These are phyloP conservation scores for Zygoascus ofunaensis DNA, from an alignment of 805 yeast genomes.

Conservation along the genomic window DNA sequence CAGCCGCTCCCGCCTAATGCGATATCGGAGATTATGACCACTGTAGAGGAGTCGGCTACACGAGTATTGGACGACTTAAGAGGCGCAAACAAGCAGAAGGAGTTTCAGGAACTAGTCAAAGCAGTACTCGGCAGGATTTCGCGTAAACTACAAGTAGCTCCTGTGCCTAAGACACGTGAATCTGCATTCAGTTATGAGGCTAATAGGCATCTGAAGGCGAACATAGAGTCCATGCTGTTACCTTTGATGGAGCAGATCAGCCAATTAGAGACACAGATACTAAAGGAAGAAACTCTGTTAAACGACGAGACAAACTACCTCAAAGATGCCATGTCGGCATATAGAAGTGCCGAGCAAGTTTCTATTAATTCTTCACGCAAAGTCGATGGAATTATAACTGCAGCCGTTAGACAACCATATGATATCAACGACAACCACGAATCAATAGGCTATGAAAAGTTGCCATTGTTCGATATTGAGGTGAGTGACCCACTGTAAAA, in stretches of 20 bases:
- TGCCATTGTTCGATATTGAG: background rate
- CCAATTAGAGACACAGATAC: conserved; percentile 8
- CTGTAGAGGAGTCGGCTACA: background rate
- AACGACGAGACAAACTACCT: background rate
- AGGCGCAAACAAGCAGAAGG: conserved; percentile 5
- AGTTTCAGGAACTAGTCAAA: conserved; percentile 5
- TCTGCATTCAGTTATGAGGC: conserved; percentile 10
- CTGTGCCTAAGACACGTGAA: conserved; percentile 13
- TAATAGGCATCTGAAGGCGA: conserved; percentile 9
- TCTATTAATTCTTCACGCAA: background rate
- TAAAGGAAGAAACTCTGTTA: background rate
- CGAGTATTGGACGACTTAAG: conserved; percentile 1
- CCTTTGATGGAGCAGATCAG: conserved; percentile 14
- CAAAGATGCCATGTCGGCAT: background rate
- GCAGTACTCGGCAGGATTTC: conserved; percentile 3
- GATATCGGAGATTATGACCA: background rate
- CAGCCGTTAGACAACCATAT: background rate
- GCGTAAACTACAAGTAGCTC: conserved; percentile 3
- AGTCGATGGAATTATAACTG: background rate
- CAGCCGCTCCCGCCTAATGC: background rate
- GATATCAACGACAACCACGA: conserved; percentile 1
- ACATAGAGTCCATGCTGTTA: conserved; percentile 11
- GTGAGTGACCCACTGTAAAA: no score
- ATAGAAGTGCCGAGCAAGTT: background rate
- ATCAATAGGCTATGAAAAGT: background rate